These are phyloP conservation scores for Rhododendron henanense DNA, from an alignment of 148 eudicot species.

Conservation along the genomic window DNA sequence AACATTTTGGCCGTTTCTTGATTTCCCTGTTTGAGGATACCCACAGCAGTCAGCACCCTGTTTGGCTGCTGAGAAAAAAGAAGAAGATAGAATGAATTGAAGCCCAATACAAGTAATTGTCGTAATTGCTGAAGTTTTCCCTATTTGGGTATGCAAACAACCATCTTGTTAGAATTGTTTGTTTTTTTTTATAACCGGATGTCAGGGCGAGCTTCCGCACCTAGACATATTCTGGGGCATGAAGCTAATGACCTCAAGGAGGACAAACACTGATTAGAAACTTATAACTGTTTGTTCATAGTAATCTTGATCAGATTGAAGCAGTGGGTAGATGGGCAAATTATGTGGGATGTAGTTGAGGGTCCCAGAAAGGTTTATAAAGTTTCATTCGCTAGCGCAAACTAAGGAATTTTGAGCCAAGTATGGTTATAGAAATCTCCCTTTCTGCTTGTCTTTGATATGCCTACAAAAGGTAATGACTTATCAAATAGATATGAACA, in stretches of 20 bases:
- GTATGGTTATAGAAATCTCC: not conserved
- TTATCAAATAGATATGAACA: not conserved
- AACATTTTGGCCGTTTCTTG: not conserved
- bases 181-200: too few relatives aligned
- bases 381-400: not conserved
- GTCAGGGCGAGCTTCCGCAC: too few relatives aligned
- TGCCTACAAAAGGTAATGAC: not conserved
- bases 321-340: not conserved
- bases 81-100: not conserved
- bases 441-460: not conserved
- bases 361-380: too few relatives aligned
- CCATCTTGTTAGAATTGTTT: not conserved
- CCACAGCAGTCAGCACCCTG: not conserved
- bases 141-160: not conserved
- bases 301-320: not conserved
- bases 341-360: not conserved
- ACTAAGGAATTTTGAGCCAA: not conserved
- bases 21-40: not conserved
- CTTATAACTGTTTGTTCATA: not conserved
- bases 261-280: too few relatives aligned
- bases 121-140: not conserved
- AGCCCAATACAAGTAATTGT: not conserved
- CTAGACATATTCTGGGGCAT: too few relatives aligned
- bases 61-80: not conserved
- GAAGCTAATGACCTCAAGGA: too few relatives aligned